Conservation (phyloP, 2,329 filamentous ascomycete species). For the Pseudocercospora fuligena region DNA sequence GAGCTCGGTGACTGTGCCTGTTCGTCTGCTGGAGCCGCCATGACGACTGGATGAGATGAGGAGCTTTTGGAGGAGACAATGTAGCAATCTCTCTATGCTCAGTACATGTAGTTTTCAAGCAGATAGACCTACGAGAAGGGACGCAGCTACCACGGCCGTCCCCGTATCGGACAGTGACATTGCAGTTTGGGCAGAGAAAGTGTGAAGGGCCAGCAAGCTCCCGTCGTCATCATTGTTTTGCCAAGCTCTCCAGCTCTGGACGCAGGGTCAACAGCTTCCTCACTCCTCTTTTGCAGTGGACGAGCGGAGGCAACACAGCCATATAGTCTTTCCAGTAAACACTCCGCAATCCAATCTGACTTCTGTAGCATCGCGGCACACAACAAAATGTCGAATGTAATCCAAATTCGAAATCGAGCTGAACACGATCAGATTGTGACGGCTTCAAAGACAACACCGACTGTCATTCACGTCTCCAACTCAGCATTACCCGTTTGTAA, state of each 20-base stretch:
- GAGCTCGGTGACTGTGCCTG: not conserved
- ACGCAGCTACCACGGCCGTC: not conserved
- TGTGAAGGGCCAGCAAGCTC: not conserved
- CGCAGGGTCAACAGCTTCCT: not conserved
- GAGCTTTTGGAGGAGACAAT: not conserved
- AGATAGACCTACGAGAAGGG: not conserved
- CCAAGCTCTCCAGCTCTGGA: not conserved
- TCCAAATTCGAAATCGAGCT: conserved; percentile 21
- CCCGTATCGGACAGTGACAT: not conserved
- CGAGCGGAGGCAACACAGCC: not conserved
- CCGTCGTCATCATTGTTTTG: not conserved
- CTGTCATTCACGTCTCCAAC: conserved; percentile 53
- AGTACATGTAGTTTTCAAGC: not conserved
- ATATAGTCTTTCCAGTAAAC: not conserved
- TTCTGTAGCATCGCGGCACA: not conserved
- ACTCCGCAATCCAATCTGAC: not conserved
- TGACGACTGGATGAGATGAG: not conserved
- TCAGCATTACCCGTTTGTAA: conserved; percentile 27
- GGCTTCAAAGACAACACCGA: conserved; percentile 31
- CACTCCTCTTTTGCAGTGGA: not conserved
- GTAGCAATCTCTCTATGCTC: not conserved
- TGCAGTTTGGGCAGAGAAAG: not conserved
- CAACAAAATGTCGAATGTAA: conserved; percentile 14
- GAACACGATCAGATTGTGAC: conserved; percentile 31
- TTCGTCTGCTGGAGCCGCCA: not conserved